Conservation (phyloP, 176 grass and related monocot genomes). For the Musa beccarii region DNA sequence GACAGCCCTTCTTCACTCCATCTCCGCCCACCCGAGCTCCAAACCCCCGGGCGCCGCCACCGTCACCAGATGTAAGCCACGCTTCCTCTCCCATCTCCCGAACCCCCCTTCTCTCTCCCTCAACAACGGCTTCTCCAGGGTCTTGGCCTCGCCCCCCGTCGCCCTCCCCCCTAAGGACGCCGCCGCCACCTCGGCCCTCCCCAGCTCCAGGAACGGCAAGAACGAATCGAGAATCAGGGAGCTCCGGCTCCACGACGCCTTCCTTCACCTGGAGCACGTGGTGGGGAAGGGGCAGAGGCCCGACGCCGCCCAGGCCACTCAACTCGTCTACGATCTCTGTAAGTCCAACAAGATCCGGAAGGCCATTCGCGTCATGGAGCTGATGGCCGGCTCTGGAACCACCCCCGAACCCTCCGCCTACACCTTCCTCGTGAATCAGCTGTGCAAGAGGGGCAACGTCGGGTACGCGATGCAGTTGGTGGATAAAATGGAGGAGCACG, state of each 20-base stretch:
- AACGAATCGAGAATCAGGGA: constrained; percentile 10
- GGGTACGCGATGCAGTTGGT: constrained; percentile 27
- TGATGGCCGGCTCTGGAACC: constrained; percentile 14
- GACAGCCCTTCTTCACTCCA: not conserved
- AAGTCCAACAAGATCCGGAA: constrained; percentile 17
- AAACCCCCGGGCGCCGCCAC: not conserved
- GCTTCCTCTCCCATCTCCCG: not conserved
- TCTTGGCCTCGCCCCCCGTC: constrained; percentile 1
- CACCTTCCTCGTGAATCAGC: constrained; percentile 23
- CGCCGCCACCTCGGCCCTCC: constrained; percentile 19
- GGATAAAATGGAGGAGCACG: constrained; percentile 18
- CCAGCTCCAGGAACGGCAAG: constrained; percentile 13
- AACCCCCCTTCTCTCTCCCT: not conserved
- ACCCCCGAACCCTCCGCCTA: constrained; percentile 13
- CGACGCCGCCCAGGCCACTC: constrained; percentile 20
- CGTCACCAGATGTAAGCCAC: not conserved
- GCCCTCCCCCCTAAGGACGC: not conserved
- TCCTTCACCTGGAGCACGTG: constrained; percentile 20
- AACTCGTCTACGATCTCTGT: constrained; percentile 27
- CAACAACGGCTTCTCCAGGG: constrained; percentile 3
- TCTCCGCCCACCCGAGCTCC: not conserved
- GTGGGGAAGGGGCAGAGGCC: constrained; percentile 16
- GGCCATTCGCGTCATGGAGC: constrained; percentile 19
- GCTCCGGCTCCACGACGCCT: constrained; percentile 17
- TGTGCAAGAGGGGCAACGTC: constrained; percentile 23